phyloP scores from a whole-genome alignment of 257 asterid species.

The Apocynum venetum region DNA sequence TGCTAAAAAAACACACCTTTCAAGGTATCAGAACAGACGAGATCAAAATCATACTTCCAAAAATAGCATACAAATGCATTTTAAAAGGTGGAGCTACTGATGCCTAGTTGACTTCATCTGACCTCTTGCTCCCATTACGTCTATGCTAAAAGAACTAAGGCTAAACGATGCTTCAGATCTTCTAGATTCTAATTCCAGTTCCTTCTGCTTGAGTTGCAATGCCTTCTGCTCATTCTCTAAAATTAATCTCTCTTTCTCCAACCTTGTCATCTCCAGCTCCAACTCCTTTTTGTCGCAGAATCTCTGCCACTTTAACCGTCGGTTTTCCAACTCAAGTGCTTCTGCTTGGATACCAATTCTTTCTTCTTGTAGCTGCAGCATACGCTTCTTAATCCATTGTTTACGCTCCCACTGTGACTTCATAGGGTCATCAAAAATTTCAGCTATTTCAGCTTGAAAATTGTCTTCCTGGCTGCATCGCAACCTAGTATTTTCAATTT shows the following conservation, averaged over 20 bases:
- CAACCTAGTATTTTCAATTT: constrained; percentile 8
- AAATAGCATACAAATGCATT: not conserved
- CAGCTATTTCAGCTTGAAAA: constrained; percentile 28
- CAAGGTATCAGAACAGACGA: not conserved
- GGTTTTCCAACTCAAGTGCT: constrained; percentile 34
- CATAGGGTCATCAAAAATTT: constrained; percentile 26
- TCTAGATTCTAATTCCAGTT: constrained; percentile 17
- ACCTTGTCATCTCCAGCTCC: constrained; percentile 32
- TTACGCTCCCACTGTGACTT: constrained; percentile 26
- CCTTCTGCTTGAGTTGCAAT: constrained; percentile 29
- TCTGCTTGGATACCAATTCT: constrained; percentile 33
- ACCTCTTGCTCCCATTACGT: constrained; percentile 19
- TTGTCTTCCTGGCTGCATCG: constrained; percentile 12
- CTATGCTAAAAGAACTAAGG: constrained; percentile 18
- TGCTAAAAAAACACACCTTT: not conserved
- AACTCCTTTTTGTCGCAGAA: constrained; percentile 33
- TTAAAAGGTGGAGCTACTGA: constrained; percentile 10
- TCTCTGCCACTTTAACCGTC: constrained; percentile 33
- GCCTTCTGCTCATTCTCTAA: constrained; percentile 29
- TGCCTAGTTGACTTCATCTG: constrained; percentile 20
- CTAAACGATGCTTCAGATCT: constrained; percentile 20
- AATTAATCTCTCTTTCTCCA: constrained; percentile 30
- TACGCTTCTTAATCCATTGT: constrained; percentile 35
- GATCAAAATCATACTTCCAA: not conserved
- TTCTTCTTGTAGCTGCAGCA: constrained; percentile 35